phyloP scores from a whole-genome alignment of 495 filamentous ascomycete genomes.

The Trichoderma reesei region DNA sequence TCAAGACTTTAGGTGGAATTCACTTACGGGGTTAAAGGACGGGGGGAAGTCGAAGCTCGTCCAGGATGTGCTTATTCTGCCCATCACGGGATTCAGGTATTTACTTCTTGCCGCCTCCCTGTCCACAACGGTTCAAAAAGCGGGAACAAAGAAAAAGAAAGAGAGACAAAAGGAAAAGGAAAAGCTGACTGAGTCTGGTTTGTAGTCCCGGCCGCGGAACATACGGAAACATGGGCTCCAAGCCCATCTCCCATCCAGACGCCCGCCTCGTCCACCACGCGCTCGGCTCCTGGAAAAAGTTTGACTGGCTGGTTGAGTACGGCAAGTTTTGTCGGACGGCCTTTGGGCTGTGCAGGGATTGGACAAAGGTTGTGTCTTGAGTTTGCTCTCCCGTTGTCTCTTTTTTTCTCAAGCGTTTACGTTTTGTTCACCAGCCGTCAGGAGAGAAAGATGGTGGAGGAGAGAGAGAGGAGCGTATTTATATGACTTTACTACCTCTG shows the following conservation, averaged over 20 bases:
- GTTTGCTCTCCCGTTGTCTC: too few species aligned
- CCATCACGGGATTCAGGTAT: background rate
- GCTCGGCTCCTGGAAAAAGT: background rate
- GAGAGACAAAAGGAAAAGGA: too few species aligned
- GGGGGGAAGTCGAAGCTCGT: background rate
- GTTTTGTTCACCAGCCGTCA: too few species aligned
- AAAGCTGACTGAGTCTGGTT: background rate
- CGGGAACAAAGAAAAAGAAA: too few species aligned
- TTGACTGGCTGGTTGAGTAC: background rate
- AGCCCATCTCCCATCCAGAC: background rate
- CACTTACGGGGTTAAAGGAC: background rate
- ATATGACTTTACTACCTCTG: too few species aligned
- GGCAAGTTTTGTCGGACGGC: background rate
- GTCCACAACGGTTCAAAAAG: background rate
- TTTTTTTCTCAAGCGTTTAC: too few species aligned
- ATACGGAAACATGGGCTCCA: slow-evolving; percentile 1
- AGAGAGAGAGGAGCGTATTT: too few species aligned
- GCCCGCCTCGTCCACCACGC: background rate
- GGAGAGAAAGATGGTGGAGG: too few species aligned
- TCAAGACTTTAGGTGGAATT: background rate
- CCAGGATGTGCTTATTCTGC: background rate
- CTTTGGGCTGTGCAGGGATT: background rate
- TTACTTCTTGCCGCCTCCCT: background rate
- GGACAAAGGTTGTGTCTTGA: background rate
- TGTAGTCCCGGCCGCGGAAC: background rate